Base-by-base conservation (phyloP, 2,329 filamentous ascomycete species). In the Clarireedia homoeocarpa region DNA sequence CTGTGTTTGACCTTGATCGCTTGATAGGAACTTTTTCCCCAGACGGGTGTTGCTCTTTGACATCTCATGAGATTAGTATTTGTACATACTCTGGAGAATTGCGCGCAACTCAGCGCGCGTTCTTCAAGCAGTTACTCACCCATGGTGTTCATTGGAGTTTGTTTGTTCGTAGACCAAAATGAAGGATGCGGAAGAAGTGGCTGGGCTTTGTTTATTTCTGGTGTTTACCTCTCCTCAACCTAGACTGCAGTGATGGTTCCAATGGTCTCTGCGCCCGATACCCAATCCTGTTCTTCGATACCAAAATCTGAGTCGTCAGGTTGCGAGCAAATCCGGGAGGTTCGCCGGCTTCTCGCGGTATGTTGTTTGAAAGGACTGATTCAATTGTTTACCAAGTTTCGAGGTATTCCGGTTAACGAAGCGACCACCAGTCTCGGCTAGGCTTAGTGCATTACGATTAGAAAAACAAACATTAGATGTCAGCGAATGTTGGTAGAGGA, bases 1-100 rank as follows among this genome's bases (percentile, higher is more conserved):
- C 73, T 12, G 73, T 75, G 61, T 72, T 75, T 24, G 74, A 75
- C 30, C 74, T 70, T 53, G 75, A 75, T 49, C 74, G 71, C 67
- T 69, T 72, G 51, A 63, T 63, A 55, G 63, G 70, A 64, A 71
- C 73, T 69, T 59, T 63, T 58, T 67, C 66, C 53, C 62, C 55
- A 30, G 65, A 58, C 59, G 59, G 60, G 50, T 51, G 46, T 42
- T 68, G 65, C 49, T 68, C 67, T 69, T 60, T 14, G 54, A 48
- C 55, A 50, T 56, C 54, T 55, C 52, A 38, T 26, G 15, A 14
- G 47, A 48, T 66, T 54, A 65, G 65, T 59, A 58, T 20, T 17
- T 23, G 24, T 50, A 51, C 48, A 44, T 46, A 23, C 38, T 15
- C 17, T 26, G 24, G 14, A 51, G 30, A 20, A 39, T 47, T 42